Percentiles rank a stretch among this genome's conserved stretches.
phyloP scores from a whole-genome alignment of 768 basidiomycete genomes.

The Trichaptum fuscoviolaceum region DNA sequence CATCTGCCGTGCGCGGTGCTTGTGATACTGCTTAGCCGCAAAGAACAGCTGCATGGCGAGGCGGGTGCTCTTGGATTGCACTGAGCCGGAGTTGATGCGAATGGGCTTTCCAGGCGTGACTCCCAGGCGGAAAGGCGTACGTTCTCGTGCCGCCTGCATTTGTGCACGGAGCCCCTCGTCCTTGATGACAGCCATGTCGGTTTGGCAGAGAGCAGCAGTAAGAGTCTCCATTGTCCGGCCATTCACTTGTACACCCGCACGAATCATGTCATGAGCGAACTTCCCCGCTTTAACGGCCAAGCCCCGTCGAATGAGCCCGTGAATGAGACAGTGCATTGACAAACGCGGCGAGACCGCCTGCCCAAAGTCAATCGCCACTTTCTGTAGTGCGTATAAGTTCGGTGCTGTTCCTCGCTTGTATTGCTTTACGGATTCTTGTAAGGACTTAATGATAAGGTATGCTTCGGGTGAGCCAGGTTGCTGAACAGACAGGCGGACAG shows the following conservation, averaged over 20 bases:
- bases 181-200: conserved; percentile 17
- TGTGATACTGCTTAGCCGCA: conserved; percentile 48
- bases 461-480: conserved; percentile 45
- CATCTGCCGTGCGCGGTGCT: conserved; percentile 52
- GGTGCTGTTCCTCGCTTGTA: conserved; percentile 8
- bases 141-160: conserved; percentile 7
- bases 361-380: conserved; percentile 42
- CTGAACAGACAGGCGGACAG: conserved; percentile 42
- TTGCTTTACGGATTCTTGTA: conserved; percentile 35
- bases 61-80: conserved; percentile 36
- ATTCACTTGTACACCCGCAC: conserved; percentile 45
- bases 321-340: conserved; percentile 58
- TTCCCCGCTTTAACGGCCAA: conserved; percentile 41
- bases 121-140: conserved; percentile 8
- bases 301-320: conserved; percentile 54
- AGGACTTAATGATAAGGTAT: conserved; percentile 52
- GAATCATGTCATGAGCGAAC: conserved; percentile 49
- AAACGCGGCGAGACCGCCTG: conserved; percentile 51
- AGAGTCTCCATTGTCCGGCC: conserved; percentile 45
- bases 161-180: conserved; percentile 13
- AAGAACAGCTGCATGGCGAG: conserved; percentile 50
- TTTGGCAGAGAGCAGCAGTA: conserved; percentile 22
- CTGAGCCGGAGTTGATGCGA: conserved; percentile 18
- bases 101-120: conserved; percentile 25
- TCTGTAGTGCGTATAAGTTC: conserved; percentile 20